These are phyloP conservation scores for Parietichytrium sp. DNA, from an alignment of 108 stramenopile species.

Conservation along the genomic window DNA sequence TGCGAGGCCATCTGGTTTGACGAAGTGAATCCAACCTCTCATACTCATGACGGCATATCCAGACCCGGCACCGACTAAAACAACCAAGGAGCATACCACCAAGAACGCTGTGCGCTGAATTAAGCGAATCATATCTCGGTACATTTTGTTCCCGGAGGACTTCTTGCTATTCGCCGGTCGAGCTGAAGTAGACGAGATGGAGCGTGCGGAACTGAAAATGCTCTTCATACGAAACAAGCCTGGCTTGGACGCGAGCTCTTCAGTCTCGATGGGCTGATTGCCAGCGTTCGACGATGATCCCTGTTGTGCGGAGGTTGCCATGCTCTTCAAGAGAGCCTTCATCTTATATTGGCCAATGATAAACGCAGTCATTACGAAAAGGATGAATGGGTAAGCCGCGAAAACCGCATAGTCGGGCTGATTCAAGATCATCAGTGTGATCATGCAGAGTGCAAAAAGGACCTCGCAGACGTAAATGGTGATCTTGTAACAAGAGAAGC, in stretches of 20 bases:
- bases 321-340: background rate
- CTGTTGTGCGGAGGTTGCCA: slow-evolving; percentile 19
- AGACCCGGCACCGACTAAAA: background rate
- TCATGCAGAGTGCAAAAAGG: background rate
- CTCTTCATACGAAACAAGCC: no score
- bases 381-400: slow-evolving; percentile 3
- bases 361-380: slow-evolving; percentile 24
- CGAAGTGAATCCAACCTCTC: no score
- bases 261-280: no score
- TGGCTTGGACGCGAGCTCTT: no score
- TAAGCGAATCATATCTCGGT: background rate
- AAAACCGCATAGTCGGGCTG: background rate
- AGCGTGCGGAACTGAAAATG: no score
- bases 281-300: no score
- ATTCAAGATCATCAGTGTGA: background rate
- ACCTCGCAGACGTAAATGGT: background rate
- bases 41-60: background rate
- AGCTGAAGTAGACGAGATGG: no score
- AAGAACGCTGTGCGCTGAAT: background rate
- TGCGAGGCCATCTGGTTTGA: no score
- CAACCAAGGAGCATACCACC: background rate
- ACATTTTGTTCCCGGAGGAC: no score
- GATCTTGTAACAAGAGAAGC: background rate
- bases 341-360: background rate
- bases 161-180: no score